Evolutionary conservation across 768 basidiomycete genomes (phyloP).

Genomic region (Suillus subalutaceus): DNA sequence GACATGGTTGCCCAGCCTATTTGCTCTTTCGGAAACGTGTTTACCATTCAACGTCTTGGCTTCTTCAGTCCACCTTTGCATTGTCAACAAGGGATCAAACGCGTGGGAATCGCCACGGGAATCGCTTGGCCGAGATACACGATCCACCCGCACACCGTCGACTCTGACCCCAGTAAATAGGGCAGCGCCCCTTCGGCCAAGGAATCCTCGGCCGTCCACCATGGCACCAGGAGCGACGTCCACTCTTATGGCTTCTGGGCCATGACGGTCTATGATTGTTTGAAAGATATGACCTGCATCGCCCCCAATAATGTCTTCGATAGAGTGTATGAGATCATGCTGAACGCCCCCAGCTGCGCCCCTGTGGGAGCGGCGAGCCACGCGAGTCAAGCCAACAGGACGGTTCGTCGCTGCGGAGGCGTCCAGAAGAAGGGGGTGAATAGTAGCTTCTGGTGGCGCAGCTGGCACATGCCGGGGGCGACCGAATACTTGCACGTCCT

Average conservation of each 20-base stretch:
- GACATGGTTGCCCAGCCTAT: constrained; percentile 72
- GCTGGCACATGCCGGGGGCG: constrained; percentile 53
- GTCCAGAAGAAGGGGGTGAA: constrained; percentile 83
- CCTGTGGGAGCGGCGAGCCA: constrained; percentile 59
- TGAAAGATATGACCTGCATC: constrained; percentile 85
- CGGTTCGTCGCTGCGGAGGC: constrained; percentile 49
- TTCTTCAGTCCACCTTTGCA: constrained; percentile 90
- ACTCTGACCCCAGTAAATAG: constrained; percentile 48
- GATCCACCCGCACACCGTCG: constrained; percentile 56
- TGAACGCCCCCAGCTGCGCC: constrained; percentile 49
- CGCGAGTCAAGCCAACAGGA: constrained; percentile 47
- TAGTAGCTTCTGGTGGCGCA: constrained; percentile 67
- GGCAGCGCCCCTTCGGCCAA: constrained; percentile 52
- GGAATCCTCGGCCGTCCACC: constrained; percentile 57
- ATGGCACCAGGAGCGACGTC: constrained; percentile 72
- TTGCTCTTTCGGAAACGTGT: constrained; percentile 67
- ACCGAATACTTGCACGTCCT: constrained; percentile 66
- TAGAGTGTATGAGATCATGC: constrained; percentile 69
- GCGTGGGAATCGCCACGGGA: constrained; percentile 47
- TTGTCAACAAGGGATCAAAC: constrained; percentile 78
- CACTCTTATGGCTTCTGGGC: constrained; percentile 72
- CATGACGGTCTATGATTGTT: constrained; percentile 70
- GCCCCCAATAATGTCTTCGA: constrained; percentile 81
- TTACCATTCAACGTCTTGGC: constrained; percentile 79
- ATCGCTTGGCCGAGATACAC: constrained; percentile 48